Percentiles rank a stretch among this genome's conserved stretches.
Evolutionary conservation across 331 rosid species (phyloP).

Genomic region (Arachis monticola): DNA sequence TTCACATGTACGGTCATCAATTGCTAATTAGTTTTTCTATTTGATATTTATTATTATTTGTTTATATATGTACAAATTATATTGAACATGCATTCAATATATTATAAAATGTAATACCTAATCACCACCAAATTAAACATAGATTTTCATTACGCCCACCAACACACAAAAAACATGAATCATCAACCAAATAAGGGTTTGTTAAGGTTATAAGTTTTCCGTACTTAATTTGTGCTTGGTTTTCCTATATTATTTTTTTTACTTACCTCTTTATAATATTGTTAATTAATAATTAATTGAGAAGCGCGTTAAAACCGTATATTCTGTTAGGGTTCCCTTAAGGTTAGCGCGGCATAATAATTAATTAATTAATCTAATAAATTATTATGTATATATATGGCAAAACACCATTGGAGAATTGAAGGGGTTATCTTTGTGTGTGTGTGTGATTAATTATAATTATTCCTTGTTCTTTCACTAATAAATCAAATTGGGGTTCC

Average conservation of each 20-base stretch:
- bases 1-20: background rate
- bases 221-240: constrained; percentile 4
- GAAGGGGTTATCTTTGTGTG: too few species aligned
- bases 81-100: too few species aligned
- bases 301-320: constrained; percentile 29
- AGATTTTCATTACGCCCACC: background rate
- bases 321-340: constrained; percentile 62
- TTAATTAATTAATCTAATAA: background rate
- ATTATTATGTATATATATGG: too few species aligned
- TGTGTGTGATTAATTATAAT: too few species aligned
- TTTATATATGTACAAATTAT: background rate
- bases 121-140: constrained; percentile 10
- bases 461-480: too few species aligned
- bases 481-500: background rate
- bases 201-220: constrained; percentile 17
- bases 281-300: background rate
- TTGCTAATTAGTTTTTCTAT: background rate
- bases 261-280: background rate
- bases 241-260: background rate
- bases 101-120: background rate
- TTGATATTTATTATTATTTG: too few species aligned
- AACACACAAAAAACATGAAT: constrained; percentile 39
- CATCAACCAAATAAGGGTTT: constrained; percentile 35
- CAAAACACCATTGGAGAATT: too few species aligned
- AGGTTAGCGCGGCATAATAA: background rate